Evolutionary conservation across 352 stramenopile species (phyloP).

Genomic region (Globisporangium heterothallicum): DNA sequence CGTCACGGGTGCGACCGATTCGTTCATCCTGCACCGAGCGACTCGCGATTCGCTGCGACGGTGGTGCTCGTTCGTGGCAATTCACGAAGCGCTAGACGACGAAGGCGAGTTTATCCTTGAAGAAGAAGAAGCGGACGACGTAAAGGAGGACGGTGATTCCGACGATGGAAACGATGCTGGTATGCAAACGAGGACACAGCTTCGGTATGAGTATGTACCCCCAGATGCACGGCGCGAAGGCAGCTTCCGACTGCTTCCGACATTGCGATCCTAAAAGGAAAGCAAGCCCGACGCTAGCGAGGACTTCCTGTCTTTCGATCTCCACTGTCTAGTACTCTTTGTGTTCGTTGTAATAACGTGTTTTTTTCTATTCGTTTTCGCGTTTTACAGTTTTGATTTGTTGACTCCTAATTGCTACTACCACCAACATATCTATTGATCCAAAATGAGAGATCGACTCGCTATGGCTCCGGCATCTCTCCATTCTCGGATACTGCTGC

Average conservation of each 20-base stretch:
- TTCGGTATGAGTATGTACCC: slow-evolving; percentile 27
- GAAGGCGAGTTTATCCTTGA: slow-evolving; percentile 21
- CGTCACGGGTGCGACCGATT: slow-evolving; percentile 23
- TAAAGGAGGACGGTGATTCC: slow-evolving; percentile 8
- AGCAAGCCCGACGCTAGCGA: no score
- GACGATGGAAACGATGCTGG: slow-evolving; percentile 1
- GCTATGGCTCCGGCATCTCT: no score
- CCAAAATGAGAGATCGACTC: no score
- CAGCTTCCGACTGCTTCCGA: slow-evolving; percentile 30
- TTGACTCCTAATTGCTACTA: no score
- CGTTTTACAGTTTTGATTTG: no score
- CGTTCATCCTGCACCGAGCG: slow-evolving; percentile 30
- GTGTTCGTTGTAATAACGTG: no score
- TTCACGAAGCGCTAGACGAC: slow-evolving; percentile 13
- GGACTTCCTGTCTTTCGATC: no score
- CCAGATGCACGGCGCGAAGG: slow-evolving; percentile 16
- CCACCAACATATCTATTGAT: no score
- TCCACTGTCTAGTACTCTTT: no score
- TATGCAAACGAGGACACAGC: not conserved
- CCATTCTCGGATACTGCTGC: no score
- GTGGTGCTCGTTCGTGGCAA: slow-evolving; percentile 50
- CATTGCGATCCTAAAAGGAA: no score
- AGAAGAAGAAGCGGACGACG: slow-evolving; percentile 20
- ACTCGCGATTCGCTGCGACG: slow-evolving; percentile 31
- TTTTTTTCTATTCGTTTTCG: no score